A percentile compares a stretch with the other conserved stretches of the same genome.
These are phyloP conservation scores for Argentina anserina DNA, from an alignment of 306 rosid genomes.

Conservation along the genomic window DNA sequence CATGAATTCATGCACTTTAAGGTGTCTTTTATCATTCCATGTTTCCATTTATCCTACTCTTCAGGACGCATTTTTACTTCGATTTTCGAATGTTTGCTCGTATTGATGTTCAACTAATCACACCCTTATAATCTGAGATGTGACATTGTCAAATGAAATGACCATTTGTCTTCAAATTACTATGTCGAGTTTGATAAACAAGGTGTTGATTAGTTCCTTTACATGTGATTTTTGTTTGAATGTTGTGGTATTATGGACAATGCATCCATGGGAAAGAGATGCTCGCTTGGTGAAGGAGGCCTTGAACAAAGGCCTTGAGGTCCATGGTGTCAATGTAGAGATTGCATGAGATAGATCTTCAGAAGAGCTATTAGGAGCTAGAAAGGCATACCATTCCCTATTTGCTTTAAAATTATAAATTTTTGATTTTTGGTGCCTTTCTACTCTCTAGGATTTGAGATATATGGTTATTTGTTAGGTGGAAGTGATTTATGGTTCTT, in stretches of 20 bases:
- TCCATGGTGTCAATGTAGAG: slow-evolving; percentile 60
- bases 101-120: background rate
- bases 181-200: background rate
- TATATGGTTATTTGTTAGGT: too few relatives aligned
- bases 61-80: background rate
- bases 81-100: background rate
- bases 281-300: slow-evolving; percentile 79
- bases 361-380: slow-evolving; percentile 76
- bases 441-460: too few relatives aligned
- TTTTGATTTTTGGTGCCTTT: too few relatives aligned
- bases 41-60: background rate
- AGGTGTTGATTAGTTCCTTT: background rate
- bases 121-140: background rate
- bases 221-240: slow-evolving; percentile 34
- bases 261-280: slow-evolving; percentile 99
- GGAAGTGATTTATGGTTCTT: too few relatives aligned
- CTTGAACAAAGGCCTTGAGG: slow-evolving; percentile 47
- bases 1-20: slow-evolving; percentile 86
- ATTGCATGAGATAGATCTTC: slow-evolving; percentile 84
- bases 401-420: too few relatives aligned
- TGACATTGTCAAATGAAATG: background rate
- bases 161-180: background rate
- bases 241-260: slow-evolving; percentile 75
- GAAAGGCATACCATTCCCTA: slow-evolving; percentile 89
- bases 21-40: slow-evolving; percentile 32